Evolutionary conservation across 1,284 basidiomycete species (phyloP), one percentile per base, ranked within the genome.

Genomic region (Vanrija humicola): DNA sequence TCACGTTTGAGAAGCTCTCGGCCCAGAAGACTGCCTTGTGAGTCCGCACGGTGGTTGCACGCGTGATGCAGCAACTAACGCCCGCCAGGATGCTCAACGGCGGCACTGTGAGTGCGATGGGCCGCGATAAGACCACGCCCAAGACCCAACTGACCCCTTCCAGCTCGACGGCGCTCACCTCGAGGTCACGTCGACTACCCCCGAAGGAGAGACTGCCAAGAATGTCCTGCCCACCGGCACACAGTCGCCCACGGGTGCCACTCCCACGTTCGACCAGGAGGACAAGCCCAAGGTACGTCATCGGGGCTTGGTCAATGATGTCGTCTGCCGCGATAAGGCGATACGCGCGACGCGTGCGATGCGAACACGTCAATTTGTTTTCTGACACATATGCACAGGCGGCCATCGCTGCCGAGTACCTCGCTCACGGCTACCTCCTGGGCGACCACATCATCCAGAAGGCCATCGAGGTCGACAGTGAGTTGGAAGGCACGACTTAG

Each of bases 381-480:
- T 44, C 59, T 65, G 52, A 65, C 53, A 51, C 29, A 12, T 43
- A 28, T 28, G 9, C 14, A 15, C 40, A 67, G 67, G 64, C 69
- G 80, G 69, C 68, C 44, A 89, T 94, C 66, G 87, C 87, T 19
- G 92, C 92, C 39, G 92, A 95, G 74, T 91, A 93, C 76, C 83
- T 97, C 55, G 74, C 76, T 39, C 85, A 83, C 69, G 93, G 93
- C 3, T 96, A 96, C 78, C 70, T 72, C 46, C 82, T 96, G 40
- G 86, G 86, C 21, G 92, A 96, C 71, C 73, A 82, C 54, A 82
- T 92, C 61, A 80, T 96, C 46, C 81, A 88, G 64, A 85, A 85
- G 60, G 90, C 92, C 23, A 96, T 97, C 68, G 89, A 92, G 57
- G 79, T 92, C 49, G 91, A 95, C 77, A 78, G 88, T 89, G 65